Evolutionary conservation across 257 asterid species (phyloP), one percentile per base, ranked within the genome.

Genomic region (Phtheirospermum japonicum): DNA sequence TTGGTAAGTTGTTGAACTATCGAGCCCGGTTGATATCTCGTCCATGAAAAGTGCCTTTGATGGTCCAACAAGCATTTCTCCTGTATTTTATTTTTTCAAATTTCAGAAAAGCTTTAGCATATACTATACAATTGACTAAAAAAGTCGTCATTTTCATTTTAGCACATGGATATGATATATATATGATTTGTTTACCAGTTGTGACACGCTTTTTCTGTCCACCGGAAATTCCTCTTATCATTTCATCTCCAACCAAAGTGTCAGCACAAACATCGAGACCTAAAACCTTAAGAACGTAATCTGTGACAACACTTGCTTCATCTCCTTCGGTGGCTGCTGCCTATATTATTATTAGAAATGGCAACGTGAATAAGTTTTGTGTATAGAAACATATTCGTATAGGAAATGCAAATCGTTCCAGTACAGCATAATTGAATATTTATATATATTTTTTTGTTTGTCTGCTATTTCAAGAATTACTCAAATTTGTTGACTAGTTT

Each of bases 21-120:
- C 97, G 67, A 89, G 72, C n/a, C 97, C 97, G 9, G 86, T 89
- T 0, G 97, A 89, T 79, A 89, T 86, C 82, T 89, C 97, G 60
- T 89, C 97, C 97, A 89, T 89, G 49, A 89, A 83, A 42, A 89
- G 77, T 1, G 83, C 97, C 72, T 83, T 75, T 65, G 94, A 79
- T 18, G 95, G 90, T 70, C 97, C 97, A 31, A 89, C 94, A 62
- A 89, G 50, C 90, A 89, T 80, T 65, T 89, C 97, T 32, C 95
- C 96, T 88, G 72, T 7, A 43, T 43, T 43, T 43, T 23, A 1
- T 23, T 23, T 23, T 23, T 23, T 3, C 28, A 23, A 23, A 9
- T n/a, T 12, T 17, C 17, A 43, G 50, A 43, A 11, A 13, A 43
- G 6, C 18, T 43, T 13, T 7, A 43, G 50, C 8, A 43, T 12